Conservation (phyloP, 495 filamentous ascomycete genomes). For the Daldinia loculata region DNA sequence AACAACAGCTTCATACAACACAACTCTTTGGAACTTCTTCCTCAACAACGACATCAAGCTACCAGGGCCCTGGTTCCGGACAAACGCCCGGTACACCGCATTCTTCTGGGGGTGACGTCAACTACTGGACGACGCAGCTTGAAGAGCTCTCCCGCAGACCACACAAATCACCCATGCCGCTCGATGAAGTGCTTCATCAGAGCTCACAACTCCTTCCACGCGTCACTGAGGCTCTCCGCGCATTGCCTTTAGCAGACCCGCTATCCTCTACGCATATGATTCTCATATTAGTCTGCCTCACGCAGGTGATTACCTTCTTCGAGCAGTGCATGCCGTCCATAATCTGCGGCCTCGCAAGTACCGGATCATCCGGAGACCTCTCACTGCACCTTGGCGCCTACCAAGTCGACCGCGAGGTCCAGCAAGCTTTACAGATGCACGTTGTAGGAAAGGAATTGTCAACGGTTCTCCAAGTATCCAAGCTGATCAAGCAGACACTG, state of each 20-base stretch:
- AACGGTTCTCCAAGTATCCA: not conserved
- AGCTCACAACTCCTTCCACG: not conserved
- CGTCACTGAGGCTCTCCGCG: not conserved
- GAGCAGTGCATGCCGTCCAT: not conserved
- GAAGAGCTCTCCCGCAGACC: not conserved
- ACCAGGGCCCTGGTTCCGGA: not conserved
- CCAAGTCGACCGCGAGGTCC: not conserved
- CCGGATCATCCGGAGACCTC: not conserved
- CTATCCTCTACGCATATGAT: not conserved
- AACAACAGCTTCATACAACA: not conserved
- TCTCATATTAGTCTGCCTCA: not conserved
- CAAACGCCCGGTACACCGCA: not conserved
- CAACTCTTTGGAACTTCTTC: not conserved
- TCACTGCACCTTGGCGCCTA: not conserved
- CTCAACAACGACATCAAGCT: not conserved
- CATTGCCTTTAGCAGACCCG: not conserved
- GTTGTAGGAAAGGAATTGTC: not conserved
- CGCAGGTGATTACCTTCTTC: not conserved
- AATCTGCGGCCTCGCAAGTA: not conserved
- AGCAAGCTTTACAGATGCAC: not conserved
- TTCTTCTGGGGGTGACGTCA: not conserved
- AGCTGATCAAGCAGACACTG: not conserved
- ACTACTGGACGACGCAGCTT: not conserved
- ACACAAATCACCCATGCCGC: not conserved
- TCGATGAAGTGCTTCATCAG: not conserved